phyloP scores from a whole-genome alignment of 768 basidiomycete species.

The Pisolithus marmoratus region DNA sequence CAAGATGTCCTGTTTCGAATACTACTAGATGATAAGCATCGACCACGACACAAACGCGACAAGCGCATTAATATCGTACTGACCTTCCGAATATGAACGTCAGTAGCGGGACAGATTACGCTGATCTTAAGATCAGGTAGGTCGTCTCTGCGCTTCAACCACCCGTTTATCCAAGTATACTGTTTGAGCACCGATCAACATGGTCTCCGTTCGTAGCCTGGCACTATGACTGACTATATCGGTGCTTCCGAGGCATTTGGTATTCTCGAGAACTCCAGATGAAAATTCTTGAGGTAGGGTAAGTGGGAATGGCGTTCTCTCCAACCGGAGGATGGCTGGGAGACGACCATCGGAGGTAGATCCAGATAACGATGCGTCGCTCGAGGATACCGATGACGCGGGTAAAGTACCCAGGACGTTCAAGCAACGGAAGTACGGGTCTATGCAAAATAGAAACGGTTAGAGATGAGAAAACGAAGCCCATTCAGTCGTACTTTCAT shows the following conservation, averaged over 20 bases:
- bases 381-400: constrained; percentile 6
- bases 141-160: constrained; percentile 40
- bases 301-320: constrained; percentile 64
- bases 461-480: background rate
- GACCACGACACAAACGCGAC: background rate
- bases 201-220: background rate
- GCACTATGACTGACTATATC: constrained; percentile 51
- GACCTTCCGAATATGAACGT: constrained; percentile 83
- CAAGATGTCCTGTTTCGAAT: constrained; percentile 62
- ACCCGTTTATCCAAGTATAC: constrained; percentile 82
- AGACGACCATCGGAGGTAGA: constrained; percentile 20
- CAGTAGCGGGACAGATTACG: constrained; percentile 83
- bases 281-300: constrained; percentile 33
- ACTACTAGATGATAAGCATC: constrained; percentile 36
- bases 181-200: constrained; percentile 26
- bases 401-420: constrained; percentile 66
- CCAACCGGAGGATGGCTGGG: constrained; percentile 67
- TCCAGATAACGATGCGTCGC: constrained; percentile 7
- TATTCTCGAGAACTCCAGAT: constrained; percentile 33
- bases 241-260: constrained; percentile 50
- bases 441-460: constrained; percentile 24
- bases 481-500: constrained; percentile 35
- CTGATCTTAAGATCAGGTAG: constrained; percentile 75
- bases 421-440: constrained; percentile 54
- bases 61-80: background rate